Percentiles rank a stretch among this genome's conserved stretches.
Conservation (phyloP, 164 flowering plant species). For the Piper betle region DNA sequence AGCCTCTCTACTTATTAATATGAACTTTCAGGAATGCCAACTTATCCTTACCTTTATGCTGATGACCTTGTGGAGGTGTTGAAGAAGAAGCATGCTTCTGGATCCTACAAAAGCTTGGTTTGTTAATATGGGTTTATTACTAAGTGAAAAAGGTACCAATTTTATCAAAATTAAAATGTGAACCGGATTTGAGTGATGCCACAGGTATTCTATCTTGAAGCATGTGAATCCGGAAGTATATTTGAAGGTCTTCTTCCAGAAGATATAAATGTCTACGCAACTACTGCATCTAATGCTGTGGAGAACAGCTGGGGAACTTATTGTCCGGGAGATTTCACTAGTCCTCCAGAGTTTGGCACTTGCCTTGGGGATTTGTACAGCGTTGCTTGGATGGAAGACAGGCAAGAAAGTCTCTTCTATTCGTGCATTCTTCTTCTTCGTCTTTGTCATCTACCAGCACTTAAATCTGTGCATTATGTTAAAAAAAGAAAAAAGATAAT, state of each 20-base stretch:
- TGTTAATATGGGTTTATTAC: background rate
- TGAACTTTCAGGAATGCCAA: constrained; percentile 39
- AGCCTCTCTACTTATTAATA: background rate
- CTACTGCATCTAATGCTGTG: constrained; percentile 75
- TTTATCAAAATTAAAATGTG: background rate
- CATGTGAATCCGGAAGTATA: constrained; percentile 94
- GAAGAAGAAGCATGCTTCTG: constrained; percentile 43
- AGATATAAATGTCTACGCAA: constrained; percentile 75
- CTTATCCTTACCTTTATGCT: constrained; percentile 40
- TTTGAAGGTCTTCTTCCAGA: constrained; percentile 85
- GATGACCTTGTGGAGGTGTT: constrained; percentile 30
- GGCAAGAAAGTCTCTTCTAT: constrained; percentile 20
- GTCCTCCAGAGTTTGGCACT: constrained; percentile 72
- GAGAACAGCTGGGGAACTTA: constrained; percentile 93
- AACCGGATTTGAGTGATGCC: background rate
- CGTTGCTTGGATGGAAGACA: constrained; percentile 95
- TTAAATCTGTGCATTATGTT: too few species aligned
- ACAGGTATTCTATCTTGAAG: constrained; percentile 86
- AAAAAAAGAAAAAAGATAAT: too few species aligned
- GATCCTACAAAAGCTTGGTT: constrained; percentile 48
- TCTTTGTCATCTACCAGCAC: too few species aligned
- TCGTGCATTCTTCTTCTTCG: too few species aligned
- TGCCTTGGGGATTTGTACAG: constrained; percentile 91
- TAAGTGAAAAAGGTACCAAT: background rate
- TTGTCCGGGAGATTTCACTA: constrained; percentile 63